A percentile compares a stretch with the other conserved stretches of the same genome.
Conservation (phyloP, 176 grass and related monocot species). For the Oryza brachyantha region DNA sequence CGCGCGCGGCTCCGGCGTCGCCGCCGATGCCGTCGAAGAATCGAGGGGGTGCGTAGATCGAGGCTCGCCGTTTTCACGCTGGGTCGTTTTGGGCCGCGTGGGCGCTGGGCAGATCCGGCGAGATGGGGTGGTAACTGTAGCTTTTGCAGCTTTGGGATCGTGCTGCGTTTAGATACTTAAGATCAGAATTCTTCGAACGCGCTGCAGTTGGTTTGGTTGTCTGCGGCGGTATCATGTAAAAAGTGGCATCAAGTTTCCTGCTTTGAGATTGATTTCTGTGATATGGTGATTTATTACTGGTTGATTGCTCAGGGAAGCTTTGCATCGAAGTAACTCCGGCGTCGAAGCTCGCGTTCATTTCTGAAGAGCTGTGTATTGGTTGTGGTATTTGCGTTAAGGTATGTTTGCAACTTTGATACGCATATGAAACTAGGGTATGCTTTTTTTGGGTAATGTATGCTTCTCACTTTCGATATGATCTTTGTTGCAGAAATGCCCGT, state of each 20-base stretch:
- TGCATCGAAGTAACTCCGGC: conserved; percentile 76
- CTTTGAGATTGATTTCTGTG: neutral
- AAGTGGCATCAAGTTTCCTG: neutral
- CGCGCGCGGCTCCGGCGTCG: too few species aligned
- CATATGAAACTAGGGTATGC: neutral
- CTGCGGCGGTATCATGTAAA: neutral
- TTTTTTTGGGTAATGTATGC: neutral
- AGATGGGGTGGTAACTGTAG: neutral
- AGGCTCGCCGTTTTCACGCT: neutral
- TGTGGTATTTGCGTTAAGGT: conserved; percentile 99
- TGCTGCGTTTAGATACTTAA: neutral
- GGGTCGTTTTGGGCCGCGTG: neutral
- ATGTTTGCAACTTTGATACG: neutral
- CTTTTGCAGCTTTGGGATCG: neutral
- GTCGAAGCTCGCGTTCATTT: conserved; percentile 74
- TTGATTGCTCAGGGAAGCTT: conserved; percentile 59
- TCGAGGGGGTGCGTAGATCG: conserved; percentile 25
- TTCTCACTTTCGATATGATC: conserved; percentile 10
- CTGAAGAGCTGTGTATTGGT: conserved; percentile 92
- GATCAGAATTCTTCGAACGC: neutral
- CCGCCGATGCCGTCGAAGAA: neutral
- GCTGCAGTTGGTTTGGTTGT: too few species aligned
- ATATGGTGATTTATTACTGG: neutral
- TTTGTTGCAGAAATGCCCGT: conserved; percentile 84
- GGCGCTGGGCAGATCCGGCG: conserved; percentile 15